Evolutionary conservation across 345 rosid genomes (phyloP), one percentile per base, ranked within the genome.

Genomic region (Acer yangbiense): DNA sequence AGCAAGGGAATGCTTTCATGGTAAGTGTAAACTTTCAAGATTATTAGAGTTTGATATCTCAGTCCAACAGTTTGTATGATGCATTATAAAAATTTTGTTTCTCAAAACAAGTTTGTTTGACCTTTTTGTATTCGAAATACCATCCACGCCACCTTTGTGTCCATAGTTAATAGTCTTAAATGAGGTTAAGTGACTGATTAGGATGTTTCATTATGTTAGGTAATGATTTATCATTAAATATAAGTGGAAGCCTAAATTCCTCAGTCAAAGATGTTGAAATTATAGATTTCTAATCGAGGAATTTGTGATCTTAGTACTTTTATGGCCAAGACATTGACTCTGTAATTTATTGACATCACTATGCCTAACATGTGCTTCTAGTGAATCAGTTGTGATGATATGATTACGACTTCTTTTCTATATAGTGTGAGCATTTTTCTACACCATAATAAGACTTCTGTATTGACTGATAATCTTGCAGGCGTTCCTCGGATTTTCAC

Each of bases 1-100:
- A 81, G 98, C 99, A 55, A 87, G 99, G 77, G 93, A 94, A 77
- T 96, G 97, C 83, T 96, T 85, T 86, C 98, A 93, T 77, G 98
- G 98, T 93, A 75, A 87, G 79, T 70, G 21, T 69, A 66, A 35
- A 43, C 23, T 69, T 69, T 27, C n/a, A 5, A n/a, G 9, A 9
- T 43, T 23, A n/a, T 69, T 7, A n/a, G 9, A 27, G 50, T 27
- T 35, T 72, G 54, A 35, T 35, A 35, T 35, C 39, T 35, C 39
- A 35, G 0, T 35, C 39, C 39, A 35, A 35, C 6, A 35, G 39
- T 35, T 35, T 68, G 18, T 68, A 44, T 46, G 58, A 21, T 27
- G 55, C 46, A 68, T 27, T 4, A 16, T 2, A 6, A 25, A 16
- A 70, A 17, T 29, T 50, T 3, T 25, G 10, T 8, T 16, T 27